Conservation (phyloP, 2,329 filamentous ascomycete genomes). For the Neonectria neomacrospora region DNA sequence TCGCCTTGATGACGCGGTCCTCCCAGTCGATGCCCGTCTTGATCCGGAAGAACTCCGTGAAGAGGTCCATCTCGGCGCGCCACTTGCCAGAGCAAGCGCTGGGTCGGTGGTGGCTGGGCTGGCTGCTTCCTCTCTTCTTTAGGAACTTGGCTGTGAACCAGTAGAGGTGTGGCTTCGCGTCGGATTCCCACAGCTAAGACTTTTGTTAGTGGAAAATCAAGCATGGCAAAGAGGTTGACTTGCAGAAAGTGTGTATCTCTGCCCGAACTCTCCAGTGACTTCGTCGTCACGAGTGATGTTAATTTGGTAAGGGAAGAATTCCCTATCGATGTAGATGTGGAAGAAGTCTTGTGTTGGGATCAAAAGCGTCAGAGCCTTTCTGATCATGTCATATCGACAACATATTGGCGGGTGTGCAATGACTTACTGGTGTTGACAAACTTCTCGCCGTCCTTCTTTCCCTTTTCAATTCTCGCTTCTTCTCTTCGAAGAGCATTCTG, state of each 20-base stretch:
- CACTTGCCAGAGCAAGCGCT: conserved; percentile 54
- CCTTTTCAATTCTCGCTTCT: conserved; percentile 50
- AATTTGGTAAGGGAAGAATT: conserved; percentile 72
- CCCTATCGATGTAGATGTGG: conserved; percentile 71
- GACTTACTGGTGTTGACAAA: conserved; percentile 62
- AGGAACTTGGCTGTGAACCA: conserved; percentile 66
- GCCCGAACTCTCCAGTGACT: conserved; percentile 58
- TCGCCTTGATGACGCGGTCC: conserved; percentile 56
- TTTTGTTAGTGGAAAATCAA: conserved; percentile 6
- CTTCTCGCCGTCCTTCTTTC: conserved; percentile 54
- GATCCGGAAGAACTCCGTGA: conserved; percentile 66
- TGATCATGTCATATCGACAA: background rate
- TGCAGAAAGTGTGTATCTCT: conserved; percentile 71
- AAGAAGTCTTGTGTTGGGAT: conserved; percentile 61
- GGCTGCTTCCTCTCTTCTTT: conserved; percentile 52
- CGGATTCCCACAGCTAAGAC: conserved; percentile 73
- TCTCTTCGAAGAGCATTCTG: conserved; percentile 48
- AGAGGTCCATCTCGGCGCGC: conserved; percentile 58
- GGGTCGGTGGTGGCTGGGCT: conserved; percentile 52
- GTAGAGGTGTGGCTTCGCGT: conserved; percentile 68
- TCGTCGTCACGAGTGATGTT: conserved; percentile 65
- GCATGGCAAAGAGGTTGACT: conserved; percentile 41
- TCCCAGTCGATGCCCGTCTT: conserved; percentile 71
- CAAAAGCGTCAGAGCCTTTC: background rate
- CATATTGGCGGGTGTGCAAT: conserved; percentile 13